Evolutionary conservation across 2,329 filamentous ascomycete species (phyloP), one percentile per base, ranked within the genome.

Genomic region (Dactylonectria estremocensis): DNA sequence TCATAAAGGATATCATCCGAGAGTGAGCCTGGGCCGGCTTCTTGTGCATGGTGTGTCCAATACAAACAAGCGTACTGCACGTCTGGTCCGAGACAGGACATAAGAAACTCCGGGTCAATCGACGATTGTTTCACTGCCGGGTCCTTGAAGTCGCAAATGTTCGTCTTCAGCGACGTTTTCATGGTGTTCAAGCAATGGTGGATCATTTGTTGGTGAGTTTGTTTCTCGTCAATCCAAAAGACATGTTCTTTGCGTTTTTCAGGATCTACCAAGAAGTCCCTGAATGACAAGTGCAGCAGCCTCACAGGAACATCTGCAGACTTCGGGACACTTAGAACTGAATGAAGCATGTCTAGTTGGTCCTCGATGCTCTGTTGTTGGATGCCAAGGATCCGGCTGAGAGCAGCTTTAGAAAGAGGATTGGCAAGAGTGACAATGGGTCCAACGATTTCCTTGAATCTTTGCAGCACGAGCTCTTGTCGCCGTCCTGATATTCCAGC

Each of bases 1-100:
- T 60, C 6, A 60, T 82, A 67, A 14, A 77, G 77, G 14, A 63
- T 13, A 46, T 78, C 76, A 45, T 70, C 62, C 68, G 64, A 66
- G 79, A 75, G 48, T 67, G 69, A 54, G 57, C 49, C 52, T 28
- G 1, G 24, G 24, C 67, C 69, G 66, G 76, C 77, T 18, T 76
- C 48, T 58, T 75, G 66, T 20, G 75, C 37, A 73, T 84, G 81
- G 43, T 80, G 16, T 4, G 63, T 58, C 72, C 80, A 85, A 68
- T 84, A 83, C 1, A 74, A 72, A 72, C 81, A 84, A 13, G 81
- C 81, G 74, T 85, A 86, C 61, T 77, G 77, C 9, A 83, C 33
- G 11, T 79, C 75, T 7, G 73, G 22, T 7, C 79, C 72, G 22
- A 83, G 40, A 48, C 35, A 64, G 5, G 20, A 2, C 18, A 59